A percentile compares a stretch with the other conserved stretches of the same genome.
Evolutionary conservation across 2,329 filamentous ascomycete species (phyloP).

Genomic region (Diaporthe citrichinensis): DNA sequence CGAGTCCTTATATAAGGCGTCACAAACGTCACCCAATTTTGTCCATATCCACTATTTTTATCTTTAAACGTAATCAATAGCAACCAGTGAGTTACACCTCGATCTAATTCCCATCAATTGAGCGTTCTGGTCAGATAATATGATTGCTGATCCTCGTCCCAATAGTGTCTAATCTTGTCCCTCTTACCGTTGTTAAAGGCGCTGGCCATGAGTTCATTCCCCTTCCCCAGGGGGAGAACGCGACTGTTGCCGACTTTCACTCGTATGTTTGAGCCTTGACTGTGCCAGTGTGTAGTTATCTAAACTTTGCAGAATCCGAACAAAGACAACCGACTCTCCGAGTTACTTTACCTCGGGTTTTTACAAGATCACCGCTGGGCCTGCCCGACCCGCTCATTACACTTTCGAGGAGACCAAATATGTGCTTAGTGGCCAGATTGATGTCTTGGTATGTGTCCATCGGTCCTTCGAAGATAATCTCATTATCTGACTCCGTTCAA

Average conservation of each 20-base stretch:
- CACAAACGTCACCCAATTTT: neutral
- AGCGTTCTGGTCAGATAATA: neutral
- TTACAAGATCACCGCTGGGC: slow-evolving; percentile 13
- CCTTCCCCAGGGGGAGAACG: neutral
- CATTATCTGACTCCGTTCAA: neutral
- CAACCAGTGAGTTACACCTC: neutral
- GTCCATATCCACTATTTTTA: neutral
- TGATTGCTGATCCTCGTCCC: neutral
- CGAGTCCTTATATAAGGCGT: neutral
- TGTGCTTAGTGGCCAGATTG: neutral
- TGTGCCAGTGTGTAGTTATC: neutral
- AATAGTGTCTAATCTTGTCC: slow-evolving; percentile 7
- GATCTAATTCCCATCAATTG: neutral
- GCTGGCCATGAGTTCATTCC: slow-evolving; percentile 25
- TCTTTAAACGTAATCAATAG: neutral
- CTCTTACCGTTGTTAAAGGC: slow-evolving; percentile 10
- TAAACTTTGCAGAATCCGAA: slow-evolving; percentile 5
- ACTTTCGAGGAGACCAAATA: slow-evolving; percentile 25
- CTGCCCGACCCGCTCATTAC: slow-evolving; percentile 7
- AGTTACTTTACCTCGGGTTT: slow-evolving; percentile 13
- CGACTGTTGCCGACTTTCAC: slow-evolving; percentile 2
- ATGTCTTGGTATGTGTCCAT: neutral
- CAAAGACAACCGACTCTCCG: slow-evolving; percentile 6
- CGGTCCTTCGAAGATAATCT: neutral
- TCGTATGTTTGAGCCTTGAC: neutral